These are phyloP conservation scores for Petrea volubilis DNA, from an alignment of 257 asterid genomes.

Conservation along the genomic window DNA sequence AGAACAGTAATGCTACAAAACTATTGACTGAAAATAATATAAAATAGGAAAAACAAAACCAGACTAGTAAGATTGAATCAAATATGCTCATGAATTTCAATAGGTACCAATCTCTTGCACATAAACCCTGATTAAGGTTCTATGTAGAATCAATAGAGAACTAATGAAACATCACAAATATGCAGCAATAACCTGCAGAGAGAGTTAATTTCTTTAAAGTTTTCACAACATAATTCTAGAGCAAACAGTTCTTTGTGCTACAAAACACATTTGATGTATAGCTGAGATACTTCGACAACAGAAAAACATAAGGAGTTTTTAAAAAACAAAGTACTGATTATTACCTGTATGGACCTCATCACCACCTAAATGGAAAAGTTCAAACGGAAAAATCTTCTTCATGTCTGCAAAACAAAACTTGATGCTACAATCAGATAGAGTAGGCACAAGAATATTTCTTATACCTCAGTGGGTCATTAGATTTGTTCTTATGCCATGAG, in stretches of 20 bases:
- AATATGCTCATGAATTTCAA: not conserved
- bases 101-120: not conserved
- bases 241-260: not conserved
- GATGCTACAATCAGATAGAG: constrained; percentile 17
- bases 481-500: not conserved
- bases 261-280: not conserved
- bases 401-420: constrained; percentile 55
- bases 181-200: not conserved
- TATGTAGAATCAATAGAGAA: not conserved
- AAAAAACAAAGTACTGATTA: constrained; percentile 4
- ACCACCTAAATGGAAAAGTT: constrained; percentile 92
- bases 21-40: no score
- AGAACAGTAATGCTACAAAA: no score
- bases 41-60: no score
- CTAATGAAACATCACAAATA: not conserved
- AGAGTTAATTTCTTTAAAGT: not conserved
- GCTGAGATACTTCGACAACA: no score
- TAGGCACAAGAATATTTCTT: constrained; percentile 2
- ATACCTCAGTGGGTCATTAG: constrained; percentile 2
- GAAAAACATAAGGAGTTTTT: no score
- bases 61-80: not conserved
- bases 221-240: not conserved
- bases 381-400: constrained; percentile 82
- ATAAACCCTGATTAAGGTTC: not conserved
- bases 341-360: constrained; percentile 94